These are phyloP conservation scores for Usnea hakonensis DNA, from an alignment of 495 filamentous ascomycete genomes.

Conservation along the genomic window DNA sequence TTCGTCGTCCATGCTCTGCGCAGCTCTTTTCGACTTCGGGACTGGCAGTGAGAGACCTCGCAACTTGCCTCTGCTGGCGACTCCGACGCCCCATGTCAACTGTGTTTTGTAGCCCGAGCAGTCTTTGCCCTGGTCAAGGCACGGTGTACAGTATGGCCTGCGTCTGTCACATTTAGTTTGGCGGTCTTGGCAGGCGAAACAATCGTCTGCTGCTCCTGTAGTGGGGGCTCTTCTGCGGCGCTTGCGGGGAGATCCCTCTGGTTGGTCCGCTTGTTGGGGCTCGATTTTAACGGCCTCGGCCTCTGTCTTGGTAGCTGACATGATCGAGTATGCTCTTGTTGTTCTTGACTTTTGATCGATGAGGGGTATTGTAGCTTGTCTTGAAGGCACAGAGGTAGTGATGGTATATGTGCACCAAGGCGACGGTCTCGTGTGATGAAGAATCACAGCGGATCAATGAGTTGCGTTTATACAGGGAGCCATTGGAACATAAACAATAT, in stretches of 20 bases:
- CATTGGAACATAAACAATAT: not conserved
- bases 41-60: conserved; percentile 82
- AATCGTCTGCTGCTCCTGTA: conserved; percentile 88
- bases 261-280: conserved; percentile 9
- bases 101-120: conserved; percentile 97
- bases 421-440: not conserved
- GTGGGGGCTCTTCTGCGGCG: conserved; percentile 80
- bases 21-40: conserved; percentile 48
- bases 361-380: not conserved
- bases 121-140: conserved; percentile 82
- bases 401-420: not conserved
- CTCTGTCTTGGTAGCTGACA: conserved; percentile 18
- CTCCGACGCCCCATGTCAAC: conserved; percentile 95
- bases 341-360: not conserved
- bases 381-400: not conserved
- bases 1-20: conserved; percentile 37
- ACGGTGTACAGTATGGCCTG: conserved; percentile 91
- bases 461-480: not conserved
- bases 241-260: conserved; percentile 52
- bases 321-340: conserved; percentile 2
- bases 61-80: conserved; percentile 93
- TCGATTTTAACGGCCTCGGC: conserved; percentile 11
- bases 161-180: conserved; percentile 82
- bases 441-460: not conserved
- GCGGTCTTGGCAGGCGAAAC: conserved; percentile 83